Percentiles rank a stretch among this genome's conserved stretches.
phyloP scores from a whole-genome alignment of 495 filamentous ascomycete genomes.

The Baudoinia panamericana region DNA sequence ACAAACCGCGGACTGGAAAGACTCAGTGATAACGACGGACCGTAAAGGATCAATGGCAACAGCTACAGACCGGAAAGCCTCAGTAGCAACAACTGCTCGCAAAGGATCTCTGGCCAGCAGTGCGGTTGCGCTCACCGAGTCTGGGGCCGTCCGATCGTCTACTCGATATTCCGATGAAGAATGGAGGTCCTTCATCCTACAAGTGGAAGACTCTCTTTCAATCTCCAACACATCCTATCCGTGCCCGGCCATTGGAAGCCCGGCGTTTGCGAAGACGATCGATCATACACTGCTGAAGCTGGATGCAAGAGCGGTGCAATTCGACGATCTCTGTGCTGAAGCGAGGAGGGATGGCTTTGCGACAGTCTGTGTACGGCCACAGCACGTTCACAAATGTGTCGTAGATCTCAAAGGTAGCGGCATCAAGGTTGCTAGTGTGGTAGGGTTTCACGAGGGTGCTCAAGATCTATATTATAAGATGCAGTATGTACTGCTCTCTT shows the following conservation, averaged over 20 bases:
- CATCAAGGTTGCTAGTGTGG: constrained; percentile 47
- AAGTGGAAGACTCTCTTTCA: constrained; percentile 16
- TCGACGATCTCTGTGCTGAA: constrained; percentile 52
- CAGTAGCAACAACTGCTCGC: too few species aligned
- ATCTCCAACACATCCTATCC: constrained; percentile 7
- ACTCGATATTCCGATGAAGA: constrained; percentile 28
- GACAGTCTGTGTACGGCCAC: constrained; percentile 46
- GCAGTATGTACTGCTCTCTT: constrained; percentile 20
- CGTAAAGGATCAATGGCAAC: too few species aligned
- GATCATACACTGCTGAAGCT: constrained; percentile 54
- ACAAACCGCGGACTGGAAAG: too few species aligned
- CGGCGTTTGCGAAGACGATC: constrained; percentile 32
- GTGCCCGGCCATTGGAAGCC: constrained; percentile 1
- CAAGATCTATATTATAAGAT: constrained; percentile 40
- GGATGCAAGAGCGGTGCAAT: constrained; percentile 39
- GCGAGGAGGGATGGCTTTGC: constrained; percentile 46
- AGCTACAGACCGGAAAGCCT: too few species aligned
- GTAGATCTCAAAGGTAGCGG: constrained; percentile 37
- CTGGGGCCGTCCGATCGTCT: too few species aligned
- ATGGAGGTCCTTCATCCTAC: constrained; percentile 22
- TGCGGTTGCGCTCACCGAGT: too few species aligned
- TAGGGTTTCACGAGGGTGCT: constrained; percentile 56
- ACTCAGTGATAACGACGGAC: too few species aligned
- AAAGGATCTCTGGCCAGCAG: too few species aligned
- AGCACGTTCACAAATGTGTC: constrained; percentile 41